Conservation (phyloP, 2,329 filamentous ascomycete genomes). For the Trichophyton equinum region DNA sequence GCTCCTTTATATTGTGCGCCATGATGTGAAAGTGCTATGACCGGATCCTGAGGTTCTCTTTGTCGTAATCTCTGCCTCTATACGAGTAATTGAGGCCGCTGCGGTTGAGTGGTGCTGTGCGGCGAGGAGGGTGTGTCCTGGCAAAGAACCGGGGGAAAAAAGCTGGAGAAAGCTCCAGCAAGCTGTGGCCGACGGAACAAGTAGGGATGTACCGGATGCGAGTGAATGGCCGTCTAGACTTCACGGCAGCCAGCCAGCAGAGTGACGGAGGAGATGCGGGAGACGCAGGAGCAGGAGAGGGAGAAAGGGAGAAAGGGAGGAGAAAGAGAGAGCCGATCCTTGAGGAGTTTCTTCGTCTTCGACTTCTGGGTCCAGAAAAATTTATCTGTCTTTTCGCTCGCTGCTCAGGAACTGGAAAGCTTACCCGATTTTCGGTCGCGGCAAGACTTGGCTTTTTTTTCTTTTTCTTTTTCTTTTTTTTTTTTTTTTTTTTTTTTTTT, state of each 20-base stretch:
- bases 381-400: not conserved
- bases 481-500: not conserved
- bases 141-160: not conserved
- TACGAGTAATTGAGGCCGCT: not conserved
- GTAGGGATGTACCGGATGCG: not conserved
- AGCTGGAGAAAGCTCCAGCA: not conserved
- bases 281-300: not conserved
- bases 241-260: not conserved
- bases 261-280: not conserved
- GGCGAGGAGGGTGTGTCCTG: not conserved
- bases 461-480: not conserved
- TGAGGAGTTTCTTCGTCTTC: not conserved
- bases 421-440: slow-evolving; percentile 2
- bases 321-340: not conserved
- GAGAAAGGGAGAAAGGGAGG: not conserved
- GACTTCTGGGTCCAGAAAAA: not conserved
- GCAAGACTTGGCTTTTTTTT: not conserved
- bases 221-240: not conserved
- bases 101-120: not conserved
- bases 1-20: slow-evolving; percentile 60
- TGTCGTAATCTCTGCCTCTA: not conserved
- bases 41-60: not conserved
- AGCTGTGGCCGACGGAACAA: not conserved
- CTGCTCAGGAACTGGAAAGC: slow-evolving; percentile 1
- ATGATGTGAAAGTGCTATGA: not conserved